Evolutionary conservation across 2,329 filamentous ascomycete species (phyloP), one percentile per base, ranked within the genome.

Genomic region (Trichophyton benhamiae): DNA sequence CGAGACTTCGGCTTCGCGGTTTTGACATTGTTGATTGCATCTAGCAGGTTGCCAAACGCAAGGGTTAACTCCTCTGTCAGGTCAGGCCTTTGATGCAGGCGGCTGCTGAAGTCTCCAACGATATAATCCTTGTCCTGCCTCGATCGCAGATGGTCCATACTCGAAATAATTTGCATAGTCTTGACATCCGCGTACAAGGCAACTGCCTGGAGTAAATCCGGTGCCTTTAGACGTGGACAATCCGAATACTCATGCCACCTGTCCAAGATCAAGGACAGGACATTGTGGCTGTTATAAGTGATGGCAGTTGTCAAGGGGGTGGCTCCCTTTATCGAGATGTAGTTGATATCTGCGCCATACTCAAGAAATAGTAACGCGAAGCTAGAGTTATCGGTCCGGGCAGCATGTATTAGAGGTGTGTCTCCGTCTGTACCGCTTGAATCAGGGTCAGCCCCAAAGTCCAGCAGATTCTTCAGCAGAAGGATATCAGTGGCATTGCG

Each of bases 221-320:
- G 69, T 7, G 70, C 70, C 38, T 66, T 68, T 4, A 74, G 65
- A 11, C 69, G 69, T n/a, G 71, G 70, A 59, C 70, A 72, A 42
- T 66, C 66, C 25, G 65, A 67, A 61, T 73, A 74, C 60, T 74
- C 70, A 36, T 69, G 66, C 70, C 72, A 74, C 17, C 70, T 66
- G 41, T 74, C 71, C 9, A 74, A 68, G 27, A 74, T 66, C 4
- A 74, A 65, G 4, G 66, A 61, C 13, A 74, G 66, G 17, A 72
- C 68, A 44, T 69, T 65, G 59, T 74, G 72, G 57, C 68, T 73
- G 58, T 74, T 74, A 63, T 71, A 67, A 3, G 63, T 69, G 60
- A 74, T 72, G 11, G 72, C 67, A 5, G 68, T 72, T 0, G 71
- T 74, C 38, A 74, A 63, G 0, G 72, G 69, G 15, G 71, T 73